Evolutionary conservation across 495 filamentous ascomycete species (phyloP), one percentile per base, ranked within the genome.

Genomic region (Penicillium taxi): DNA sequence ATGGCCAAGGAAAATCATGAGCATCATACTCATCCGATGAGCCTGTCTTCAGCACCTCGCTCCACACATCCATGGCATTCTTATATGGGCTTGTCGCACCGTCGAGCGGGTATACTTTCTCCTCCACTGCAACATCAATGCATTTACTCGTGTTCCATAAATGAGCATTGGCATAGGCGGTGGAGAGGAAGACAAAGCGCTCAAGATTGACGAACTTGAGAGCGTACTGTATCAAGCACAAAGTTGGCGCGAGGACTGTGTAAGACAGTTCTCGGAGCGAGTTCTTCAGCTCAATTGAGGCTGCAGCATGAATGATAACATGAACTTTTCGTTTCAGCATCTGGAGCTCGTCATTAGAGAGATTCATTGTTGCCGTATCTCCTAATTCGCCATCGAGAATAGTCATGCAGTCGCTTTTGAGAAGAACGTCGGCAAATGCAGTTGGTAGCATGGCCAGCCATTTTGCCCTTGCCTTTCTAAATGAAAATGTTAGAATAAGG

Each of bases 1-100:
- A 55, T 20, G 52, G 45, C 52, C 52, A 55, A 1, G 52, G 48
- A 5, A 55, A 55, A 23, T 55, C 45, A 13, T 55, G 48, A 0
- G 36, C 32, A 7, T 52, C 45, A 32, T 52, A 55, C 30, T 55
- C 52, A 3, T 42, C 42, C 3, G 52, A 52, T 2, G 52, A 42
- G 9, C 52, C 52, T 5, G 25, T 30, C 13, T 38, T 45, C 16
- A 49, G 45, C 2, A 55, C 33, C 14, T 41, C 20, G 13, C 32
- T 35, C 45, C 48, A 55, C 15, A 45, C 35, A 3, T 47, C 42
- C 0, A 41, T 39, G 8, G 52, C 45, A n/a, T 20, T 38, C 11
- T 39, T 8, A 6, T 38, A 39, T 13, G 39, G 21, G 1, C 3
- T n/a, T 9, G 16, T 31, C 9, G 45, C 36, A n/a, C 19, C 23